Percentiles rank a stretch among this genome's conserved stretches.
These are phyloP conservation scores for Syzygium malaccense DNA, from an alignment of 441 rosid species.

Conservation along the genomic window DNA sequence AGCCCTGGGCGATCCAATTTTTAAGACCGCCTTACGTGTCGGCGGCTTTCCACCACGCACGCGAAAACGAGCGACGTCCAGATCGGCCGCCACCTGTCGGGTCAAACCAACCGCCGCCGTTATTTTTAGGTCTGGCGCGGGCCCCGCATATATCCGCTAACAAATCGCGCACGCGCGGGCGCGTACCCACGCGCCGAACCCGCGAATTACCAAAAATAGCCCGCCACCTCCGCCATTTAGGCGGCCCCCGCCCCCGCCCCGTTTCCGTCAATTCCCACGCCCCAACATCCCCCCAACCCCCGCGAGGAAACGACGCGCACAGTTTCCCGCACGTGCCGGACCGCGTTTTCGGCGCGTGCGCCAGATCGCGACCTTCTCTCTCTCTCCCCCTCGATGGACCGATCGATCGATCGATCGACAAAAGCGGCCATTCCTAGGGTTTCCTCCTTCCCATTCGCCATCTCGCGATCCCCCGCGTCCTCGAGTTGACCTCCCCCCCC, in stretches of 20 bases:
- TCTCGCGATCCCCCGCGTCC: background rate
- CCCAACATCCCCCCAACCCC: background rate
- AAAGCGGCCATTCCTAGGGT: background rate
- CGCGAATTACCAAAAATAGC: background rate
- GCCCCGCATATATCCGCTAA: conserved; percentile 26
- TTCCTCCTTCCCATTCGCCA: background rate
- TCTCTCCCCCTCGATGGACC: background rate
- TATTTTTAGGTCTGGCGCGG: background rate
- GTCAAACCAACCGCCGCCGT: conserved; percentile 19
- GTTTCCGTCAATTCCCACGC: background rate
- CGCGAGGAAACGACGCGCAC: background rate
- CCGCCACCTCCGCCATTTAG: background rate
- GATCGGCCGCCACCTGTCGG: conserved; percentile 17
- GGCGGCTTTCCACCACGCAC: background rate
- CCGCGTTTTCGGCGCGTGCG: background rate
- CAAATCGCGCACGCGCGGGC: conserved; percentile 4
- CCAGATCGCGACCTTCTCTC: background rate
- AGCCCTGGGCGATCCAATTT: background rate
- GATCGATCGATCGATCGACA: background rate
- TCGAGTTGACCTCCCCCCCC: background rate
- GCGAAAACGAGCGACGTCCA: background rate
- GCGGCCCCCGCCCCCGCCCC: background rate
- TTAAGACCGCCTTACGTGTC: background rate
- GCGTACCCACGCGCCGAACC: background rate
- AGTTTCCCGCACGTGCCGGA: background rate